Evolutionary conservation across 2,329 filamentous ascomycete species (phyloP).

Genomic region (Venturia effusa): DNA sequence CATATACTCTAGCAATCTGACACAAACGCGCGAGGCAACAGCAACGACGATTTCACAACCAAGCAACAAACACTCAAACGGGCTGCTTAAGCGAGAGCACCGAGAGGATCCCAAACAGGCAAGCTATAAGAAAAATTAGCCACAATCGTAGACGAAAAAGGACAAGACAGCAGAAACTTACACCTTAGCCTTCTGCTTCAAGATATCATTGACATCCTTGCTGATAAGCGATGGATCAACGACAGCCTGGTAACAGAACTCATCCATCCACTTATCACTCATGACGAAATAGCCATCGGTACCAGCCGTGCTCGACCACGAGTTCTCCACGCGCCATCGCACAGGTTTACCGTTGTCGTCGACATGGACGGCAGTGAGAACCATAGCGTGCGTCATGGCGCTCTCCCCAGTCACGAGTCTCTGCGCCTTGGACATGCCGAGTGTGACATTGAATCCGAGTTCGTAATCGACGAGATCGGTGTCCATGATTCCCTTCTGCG

Average conservation of each 20-base stretch:
- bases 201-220: constrained; percentile 56
- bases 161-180: neutral
- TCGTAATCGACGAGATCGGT: constrained; percentile 65
- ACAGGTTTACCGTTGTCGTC: constrained; percentile 54
- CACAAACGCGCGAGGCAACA: too few species aligned
- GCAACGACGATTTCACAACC: neutral
- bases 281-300: constrained; percentile 83
- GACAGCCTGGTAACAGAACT: constrained; percentile 61
- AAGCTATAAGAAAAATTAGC: constrained; percentile 24
- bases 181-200: constrained; percentile 59
- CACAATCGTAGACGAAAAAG: neutral
- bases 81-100: constrained; percentile 23
- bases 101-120: constrained; percentile 39
- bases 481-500: constrained; percentile 65
- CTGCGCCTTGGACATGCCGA: constrained; percentile 66
- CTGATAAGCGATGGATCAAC: constrained; percentile 55
- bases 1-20: neutral
- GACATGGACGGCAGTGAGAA: constrained; percentile 75
- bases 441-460: constrained; percentile 67
- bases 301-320: constrained; percentile 61
- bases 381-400: constrained; percentile 88
- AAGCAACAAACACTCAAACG: neutral
- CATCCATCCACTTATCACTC: constrained; percentile 56
- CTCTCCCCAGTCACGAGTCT: constrained; percentile 64
- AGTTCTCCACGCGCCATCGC: constrained; percentile 81